phyloP scores from a whole-genome alignment of 1,139 yeast genomes.

The Candida sojae region DNA sequence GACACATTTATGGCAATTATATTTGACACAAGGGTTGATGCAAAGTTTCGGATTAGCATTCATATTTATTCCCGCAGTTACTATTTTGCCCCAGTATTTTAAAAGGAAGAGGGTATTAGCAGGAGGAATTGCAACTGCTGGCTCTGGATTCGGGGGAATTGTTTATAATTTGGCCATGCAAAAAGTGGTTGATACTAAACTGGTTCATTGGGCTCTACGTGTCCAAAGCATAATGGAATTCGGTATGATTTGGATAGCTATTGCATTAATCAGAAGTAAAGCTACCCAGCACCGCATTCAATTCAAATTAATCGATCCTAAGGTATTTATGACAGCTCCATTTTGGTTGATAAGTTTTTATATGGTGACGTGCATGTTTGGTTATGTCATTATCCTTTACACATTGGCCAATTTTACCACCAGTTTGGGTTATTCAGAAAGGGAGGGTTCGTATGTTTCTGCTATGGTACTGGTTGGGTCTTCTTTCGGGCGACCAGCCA shows the following conservation, averaged over 20 bases:
- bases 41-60: constrained; percentile 52
- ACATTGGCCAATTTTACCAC: constrained; percentile 47
- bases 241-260: constrained; percentile 33
- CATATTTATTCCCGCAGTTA: constrained; percentile 42
- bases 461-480: constrained; percentile 49
- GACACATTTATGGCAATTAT: constrained; percentile 52
- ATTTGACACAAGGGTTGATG: constrained; percentile 52
- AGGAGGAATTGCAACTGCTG: constrained; percentile 57
- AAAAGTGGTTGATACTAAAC: constrained; percentile 24
- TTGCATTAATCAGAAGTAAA: constrained; percentile 25
- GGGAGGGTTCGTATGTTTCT: constrained; percentile 44
- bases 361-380: constrained; percentile 44
- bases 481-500: constrained; percentile 40
- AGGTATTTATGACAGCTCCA: constrained; percentile 29
- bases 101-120: constrained; percentile 56
- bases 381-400: constrained; percentile 47
- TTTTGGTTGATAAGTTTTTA: constrained; percentile 32
- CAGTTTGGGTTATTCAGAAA: constrained; percentile 42
- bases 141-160: constrained; percentile 67
- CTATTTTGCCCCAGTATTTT: constrained; percentile 56
- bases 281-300: constrained; percentile 26
- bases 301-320: constrained; percentile 34
- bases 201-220: constrained; percentile 38
- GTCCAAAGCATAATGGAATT: constrained; percentile 39
- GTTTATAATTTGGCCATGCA: constrained; percentile 41